These are phyloP conservation scores for Wallacemonas sp. DNA, from an alignment of 208 protist species.

Conservation along the genomic window DNA sequence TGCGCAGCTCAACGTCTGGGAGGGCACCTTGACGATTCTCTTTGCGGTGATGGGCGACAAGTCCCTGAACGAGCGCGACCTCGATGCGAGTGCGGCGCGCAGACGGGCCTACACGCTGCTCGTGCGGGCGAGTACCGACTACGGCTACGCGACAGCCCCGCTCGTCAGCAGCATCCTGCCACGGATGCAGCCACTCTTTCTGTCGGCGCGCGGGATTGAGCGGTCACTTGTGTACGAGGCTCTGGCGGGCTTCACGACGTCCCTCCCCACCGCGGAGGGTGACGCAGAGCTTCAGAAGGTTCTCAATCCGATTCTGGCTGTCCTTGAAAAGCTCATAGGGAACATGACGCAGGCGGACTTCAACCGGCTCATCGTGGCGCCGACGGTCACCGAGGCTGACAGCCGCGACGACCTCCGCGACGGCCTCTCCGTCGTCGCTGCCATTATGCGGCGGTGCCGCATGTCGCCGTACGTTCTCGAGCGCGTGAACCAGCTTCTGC, in stretches of 20 bases:
- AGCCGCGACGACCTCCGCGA: constrained; percentile 40
- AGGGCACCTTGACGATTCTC: constrained; percentile 56
- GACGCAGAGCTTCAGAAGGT: constrained; percentile 52
- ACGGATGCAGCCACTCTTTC: constrained; percentile 50
- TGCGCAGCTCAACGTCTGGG: constrained; percentile 56
- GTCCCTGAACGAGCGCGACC: constrained; percentile 21
- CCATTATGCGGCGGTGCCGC: constrained; percentile 64
- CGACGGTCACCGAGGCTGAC: constrained; percentile 20
- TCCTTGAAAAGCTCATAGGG: constrained; percentile 32
- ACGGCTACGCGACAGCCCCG: constrained; percentile 23
- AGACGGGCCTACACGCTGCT: constrained; percentile 61
- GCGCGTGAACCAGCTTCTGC: constrained; percentile 32
- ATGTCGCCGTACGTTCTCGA: constrained; percentile 60
- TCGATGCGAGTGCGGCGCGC: constrained; percentile 39
- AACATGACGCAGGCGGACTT: constrained; percentile 46
- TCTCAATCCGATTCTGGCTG: constrained; percentile 53
- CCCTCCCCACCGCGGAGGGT: constrained; percentile 39
- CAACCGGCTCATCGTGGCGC: constrained; percentile 49
- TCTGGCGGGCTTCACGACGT: constrained; percentile 46
- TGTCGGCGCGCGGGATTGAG: constrained; percentile 37
- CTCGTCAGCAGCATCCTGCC: constrained; percentile 28
- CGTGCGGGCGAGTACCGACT: constrained; percentile 34
- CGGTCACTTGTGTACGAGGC: constrained; percentile 71
- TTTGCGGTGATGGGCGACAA: constrained; percentile 33
- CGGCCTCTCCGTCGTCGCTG: constrained; percentile 48